Evolutionary conservation across 2,329 filamentous ascomycete genomes (phyloP).

Genomic region (Plenodomus lindquistii): DNA sequence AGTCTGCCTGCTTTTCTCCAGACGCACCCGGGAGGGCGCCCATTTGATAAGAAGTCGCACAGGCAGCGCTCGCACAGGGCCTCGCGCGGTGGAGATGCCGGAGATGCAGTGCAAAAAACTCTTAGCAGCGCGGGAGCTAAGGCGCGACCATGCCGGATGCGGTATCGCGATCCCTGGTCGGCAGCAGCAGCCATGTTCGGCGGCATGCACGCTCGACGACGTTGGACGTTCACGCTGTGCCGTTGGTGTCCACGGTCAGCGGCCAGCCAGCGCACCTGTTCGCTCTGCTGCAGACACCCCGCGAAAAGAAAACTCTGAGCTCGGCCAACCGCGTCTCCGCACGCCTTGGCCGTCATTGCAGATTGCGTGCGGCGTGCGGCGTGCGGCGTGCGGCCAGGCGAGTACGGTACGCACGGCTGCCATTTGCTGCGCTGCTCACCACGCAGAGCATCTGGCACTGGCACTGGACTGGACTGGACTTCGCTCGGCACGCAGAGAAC

Average conservation of each 20-base stretch:
- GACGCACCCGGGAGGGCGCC: no score
- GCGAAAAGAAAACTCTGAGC: conserved; percentile 35
- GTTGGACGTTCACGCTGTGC: no score
- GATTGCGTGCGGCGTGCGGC: conserved; percentile 16
- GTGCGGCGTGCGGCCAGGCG: no score
- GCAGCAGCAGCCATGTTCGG: conserved; percentile 21
- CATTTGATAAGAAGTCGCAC: no score
- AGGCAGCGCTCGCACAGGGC: no score
- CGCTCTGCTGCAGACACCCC: conserved; percentile 15
- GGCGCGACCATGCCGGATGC: conserved; percentile 5
- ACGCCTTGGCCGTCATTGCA: conserved; percentile 23
- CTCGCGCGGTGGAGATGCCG: conserved; percentile 41
- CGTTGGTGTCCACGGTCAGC: no score
- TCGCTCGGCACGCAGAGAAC: conserved; percentile 23
- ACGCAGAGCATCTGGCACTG: conserved; percentile 19
- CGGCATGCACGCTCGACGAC: conserved; percentile 16
- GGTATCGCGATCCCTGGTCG: conserved; percentile 20
- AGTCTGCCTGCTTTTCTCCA: no score
- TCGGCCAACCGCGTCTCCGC: conserved; percentile 22
- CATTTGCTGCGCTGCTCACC: conserved; percentile 21
- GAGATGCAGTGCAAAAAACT: conserved; percentile 28
- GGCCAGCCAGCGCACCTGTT: background rate
- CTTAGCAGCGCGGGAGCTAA: conserved; percentile 30
- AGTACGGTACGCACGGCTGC: conserved; percentile 26
- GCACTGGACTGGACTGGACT: conserved; percentile 14